Evolutionary conservation across 1,284 basidiomycete genomes (phyloP).

Genomic region (Papiliotrema laurentii): DNA sequence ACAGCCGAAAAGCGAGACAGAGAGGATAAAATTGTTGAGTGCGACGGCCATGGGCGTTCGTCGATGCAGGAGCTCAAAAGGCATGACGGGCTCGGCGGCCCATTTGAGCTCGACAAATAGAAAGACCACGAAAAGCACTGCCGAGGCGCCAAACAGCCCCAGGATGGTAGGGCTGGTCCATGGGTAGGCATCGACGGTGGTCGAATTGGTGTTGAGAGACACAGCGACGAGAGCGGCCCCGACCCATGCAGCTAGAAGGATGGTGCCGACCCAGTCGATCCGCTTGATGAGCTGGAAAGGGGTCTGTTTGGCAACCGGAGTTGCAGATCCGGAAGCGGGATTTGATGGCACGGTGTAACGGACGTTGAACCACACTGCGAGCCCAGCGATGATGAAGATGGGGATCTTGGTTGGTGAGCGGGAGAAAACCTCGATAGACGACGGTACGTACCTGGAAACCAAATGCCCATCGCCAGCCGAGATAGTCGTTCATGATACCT

Average conservation of each 20-base stretch:
- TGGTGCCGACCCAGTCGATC: constrained; percentile 75
- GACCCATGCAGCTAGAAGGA: constrained; percentile 69
- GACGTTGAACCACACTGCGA: constrained; percentile 67
- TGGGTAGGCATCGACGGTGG: constrained; percentile 16
- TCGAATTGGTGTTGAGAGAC: constrained; percentile 62
- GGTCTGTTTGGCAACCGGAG: constrained; percentile 58
- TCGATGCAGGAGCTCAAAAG: constrained; percentile 63
- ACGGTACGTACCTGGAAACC: constrained; percentile 57
- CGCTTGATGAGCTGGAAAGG: constrained; percentile 62
- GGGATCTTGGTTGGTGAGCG: constrained; percentile 56
- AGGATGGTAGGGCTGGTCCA: constrained; percentile 69
- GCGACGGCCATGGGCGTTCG: constrained; percentile 72
- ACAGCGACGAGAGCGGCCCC: constrained; percentile 70
- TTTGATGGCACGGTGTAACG: constrained; percentile 39
- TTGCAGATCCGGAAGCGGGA: constrained; percentile 53
- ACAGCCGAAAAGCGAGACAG: constrained; percentile 69
- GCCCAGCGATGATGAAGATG: constrained; percentile 63
- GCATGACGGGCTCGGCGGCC: constrained; percentile 78
- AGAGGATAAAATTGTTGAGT: constrained; percentile 63
- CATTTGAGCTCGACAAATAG: constrained; percentile 67
- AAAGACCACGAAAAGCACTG: constrained; percentile 58
- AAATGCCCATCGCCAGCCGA: constrained; percentile 65
- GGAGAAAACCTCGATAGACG: background rate
- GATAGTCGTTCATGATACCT: constrained; percentile 74
- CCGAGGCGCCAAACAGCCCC: constrained; percentile 59